Evolutionary conservation across 192 early-diverging fungal genomes (phyloP).

Genomic region (Coemansia sp.): DNA sequence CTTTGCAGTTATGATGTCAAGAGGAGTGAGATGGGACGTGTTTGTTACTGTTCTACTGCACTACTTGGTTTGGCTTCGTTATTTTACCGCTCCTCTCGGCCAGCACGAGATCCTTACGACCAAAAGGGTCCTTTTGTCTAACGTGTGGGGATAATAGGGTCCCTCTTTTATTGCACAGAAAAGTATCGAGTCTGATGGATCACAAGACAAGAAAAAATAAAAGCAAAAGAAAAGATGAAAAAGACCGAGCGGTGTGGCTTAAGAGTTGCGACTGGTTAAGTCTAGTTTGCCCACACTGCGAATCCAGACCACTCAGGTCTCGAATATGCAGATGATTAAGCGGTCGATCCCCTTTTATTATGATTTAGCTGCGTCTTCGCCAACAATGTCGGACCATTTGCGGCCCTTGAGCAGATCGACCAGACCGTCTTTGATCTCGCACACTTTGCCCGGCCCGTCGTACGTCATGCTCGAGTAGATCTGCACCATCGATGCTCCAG

Average conservation of each 20-base stretch:
- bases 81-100: no score
- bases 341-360: neutral
- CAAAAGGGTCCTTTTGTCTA: no score
- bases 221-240: neutral
- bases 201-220: neutral
- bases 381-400: constrained; percentile 66
- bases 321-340: no score
- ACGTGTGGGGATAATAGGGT: no score
- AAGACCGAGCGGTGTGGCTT: neutral
- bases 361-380: constrained; percentile 30
- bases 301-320: neutral
- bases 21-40: no score
- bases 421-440: constrained; percentile 77
- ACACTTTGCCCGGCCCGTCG: constrained; percentile 76
- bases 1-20: no score
- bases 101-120: no score
- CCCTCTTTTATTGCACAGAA: no score
- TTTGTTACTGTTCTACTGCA: no score
- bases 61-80: no score
- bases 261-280: neutral
- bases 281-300: no score
- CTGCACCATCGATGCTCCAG: constrained; percentile 82
- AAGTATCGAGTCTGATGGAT: no score
- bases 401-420: constrained; percentile 66
- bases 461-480: constrained; percentile 76